Percentiles rank a stretch among this genome's conserved stretches.
Conservation (phyloP, 2,329 filamentous ascomycete genomes). For the Xylaria digitata region DNA sequence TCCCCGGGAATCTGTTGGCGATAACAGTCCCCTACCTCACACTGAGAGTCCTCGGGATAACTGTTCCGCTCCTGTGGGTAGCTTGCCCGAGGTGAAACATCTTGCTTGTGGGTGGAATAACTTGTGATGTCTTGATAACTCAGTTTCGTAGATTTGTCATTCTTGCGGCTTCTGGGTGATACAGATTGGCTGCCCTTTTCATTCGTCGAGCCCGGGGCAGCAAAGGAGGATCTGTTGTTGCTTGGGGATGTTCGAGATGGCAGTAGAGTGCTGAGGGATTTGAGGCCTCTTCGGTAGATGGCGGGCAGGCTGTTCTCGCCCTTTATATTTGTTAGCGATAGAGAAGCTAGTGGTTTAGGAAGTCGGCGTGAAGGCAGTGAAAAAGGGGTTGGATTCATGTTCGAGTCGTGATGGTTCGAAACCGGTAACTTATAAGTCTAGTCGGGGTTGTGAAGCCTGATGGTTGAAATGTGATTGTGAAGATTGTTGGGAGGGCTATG, state of each 20-base stretch:
- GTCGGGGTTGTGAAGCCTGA: neutral
- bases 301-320: neutral
- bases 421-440: neutral
- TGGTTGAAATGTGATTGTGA: neutral
- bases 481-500: neutral
- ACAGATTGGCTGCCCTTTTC: neutral
- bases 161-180: neutral
- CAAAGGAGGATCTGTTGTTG: neutral
- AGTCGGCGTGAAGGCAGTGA: neutral
- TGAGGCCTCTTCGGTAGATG: neutral
- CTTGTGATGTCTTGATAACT: neutral
- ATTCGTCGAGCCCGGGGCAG: neutral
- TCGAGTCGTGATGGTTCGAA: too few relatives aligned
- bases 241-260: neutral
- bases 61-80: neutral
- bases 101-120: neutral
- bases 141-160: neutral
- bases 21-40: constrained; percentile 26
- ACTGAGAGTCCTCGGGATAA: neutral
- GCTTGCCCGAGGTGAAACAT: neutral
- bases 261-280: neutral
- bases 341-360: neutral
- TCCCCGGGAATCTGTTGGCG: neutral
- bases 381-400: neutral
- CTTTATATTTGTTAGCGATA: neutral